Evolutionary conservation across 148 eudicot species (phyloP), one percentile per base, ranked within the genome.

Genomic region (Pharnaceum exiguum): DNA sequence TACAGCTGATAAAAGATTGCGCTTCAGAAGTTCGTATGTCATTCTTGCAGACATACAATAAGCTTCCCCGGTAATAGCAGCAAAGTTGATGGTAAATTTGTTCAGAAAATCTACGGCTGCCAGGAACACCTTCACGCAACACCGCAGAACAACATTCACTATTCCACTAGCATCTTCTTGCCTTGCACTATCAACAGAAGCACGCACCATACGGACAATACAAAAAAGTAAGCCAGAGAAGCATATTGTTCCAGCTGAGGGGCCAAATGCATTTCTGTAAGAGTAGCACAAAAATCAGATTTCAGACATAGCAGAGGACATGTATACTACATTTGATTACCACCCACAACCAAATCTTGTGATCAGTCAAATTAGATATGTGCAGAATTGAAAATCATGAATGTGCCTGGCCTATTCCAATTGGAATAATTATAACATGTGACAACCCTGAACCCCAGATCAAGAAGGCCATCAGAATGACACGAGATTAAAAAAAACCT

Each of bases 41-140:
- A 89, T 85, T 69, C 80, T 79, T 19, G 99, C 95, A 58, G 91
- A 84, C 21, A 80, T 68, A 77, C 95, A 93, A 73, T 93, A 93
- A 36, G 99, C 79, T 86, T 93, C 99, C 28, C 99, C 99, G 38
- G 96, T 89, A 63, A 93, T 89, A 32, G 99, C 96, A 0, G 85
- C 95, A 68, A 93, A 93, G 71, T 86, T 89, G 51, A 93, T 69
- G 39, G 99, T 86, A 79, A 93, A 93, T 57, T 93, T 89, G 71
- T 93, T 93, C 40, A 93, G 63, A 64, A 83, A 93, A 46, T 93
- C 96, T 27, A 93, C 51, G 54, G 91, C 75, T 24, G 82, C 55
- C 39, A 93, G 35, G 32, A 83, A 51, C 47, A 76, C 59, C 46
- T 81, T 78, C 32, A 82, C 99, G 51, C 83, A 93, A 68, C 95